Base-by-base conservation (phyloP, 495 filamentous ascomycete genomes). In the Neurospora sp. region DNA sequence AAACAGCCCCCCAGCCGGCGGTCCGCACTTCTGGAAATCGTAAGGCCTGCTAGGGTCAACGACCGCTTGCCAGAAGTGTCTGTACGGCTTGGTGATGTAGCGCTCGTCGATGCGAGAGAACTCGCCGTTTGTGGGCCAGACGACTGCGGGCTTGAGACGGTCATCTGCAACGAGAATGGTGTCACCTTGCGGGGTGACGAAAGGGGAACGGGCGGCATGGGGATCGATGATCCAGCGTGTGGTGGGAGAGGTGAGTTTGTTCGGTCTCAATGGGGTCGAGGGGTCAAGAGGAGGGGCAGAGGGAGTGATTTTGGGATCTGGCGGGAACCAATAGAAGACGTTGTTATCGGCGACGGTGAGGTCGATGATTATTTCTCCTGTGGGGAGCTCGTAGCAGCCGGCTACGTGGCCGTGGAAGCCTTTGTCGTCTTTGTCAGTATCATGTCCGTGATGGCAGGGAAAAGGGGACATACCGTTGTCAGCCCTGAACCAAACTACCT, bases 101-200 rank as follows among this genome's bases (percentile, higher is more conserved):
- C 88, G 84, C 72, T 89, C 88, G 75, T 90, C 88, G 73, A 90
- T 88, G 31, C 88, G 84, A 9, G 85, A 87, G 82, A 89, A 89
- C 77, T 90, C 88, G 27, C 87, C 86, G 70, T 83, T 86, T 7
- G 83, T 84, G 4, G 78, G 76, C 77, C 86, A 86, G 9, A 82
- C 71, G 27, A 81, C 0, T 2, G 79, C 71, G 18, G 83, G 78
- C 44, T 72, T 75, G 12, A 84, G 78, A 2, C 83, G 77, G 20
- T 79, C 79, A 27, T 84, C 79, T 3, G 82, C 78, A 6, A 79
- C 72, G 31, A 73, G 75, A 1, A 79, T 69, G 2, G 69, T 73
- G 4, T 73, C 75, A 3, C 70, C 75, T n/a, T 48, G 70, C 0
- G 74, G 23, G 1, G 73, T 77, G 1, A 71, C 48, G 18, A 72